Evolutionary conservation across 345 rosid genomes (phyloP).

Genomic region (Citrus unshiu): DNA sequence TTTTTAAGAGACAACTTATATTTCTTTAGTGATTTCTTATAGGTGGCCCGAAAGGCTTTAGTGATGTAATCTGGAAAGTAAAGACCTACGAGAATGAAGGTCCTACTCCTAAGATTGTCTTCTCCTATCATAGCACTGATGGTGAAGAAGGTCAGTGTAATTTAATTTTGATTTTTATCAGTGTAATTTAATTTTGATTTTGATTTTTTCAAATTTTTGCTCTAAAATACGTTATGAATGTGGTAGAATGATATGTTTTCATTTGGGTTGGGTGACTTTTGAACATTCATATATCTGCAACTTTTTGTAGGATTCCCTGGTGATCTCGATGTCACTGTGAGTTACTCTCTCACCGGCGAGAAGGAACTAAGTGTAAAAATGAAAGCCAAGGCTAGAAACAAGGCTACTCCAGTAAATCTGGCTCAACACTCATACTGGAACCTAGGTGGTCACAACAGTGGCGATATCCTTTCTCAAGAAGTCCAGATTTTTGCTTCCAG

Average conservation of each 20-base stretch:
- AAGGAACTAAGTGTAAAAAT: constrained; percentile 47
- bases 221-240: neutral
- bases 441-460: constrained; percentile 71
- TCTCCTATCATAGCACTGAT: constrained; percentile 57
- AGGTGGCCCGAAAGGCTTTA: constrained; percentile 82
- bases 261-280: neutral
- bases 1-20: neutral
- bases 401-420: constrained; percentile 77
- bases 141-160: constrained; percentile 64
- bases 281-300: neutral
- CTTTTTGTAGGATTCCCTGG: constrained; percentile 74
- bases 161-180: neutral
- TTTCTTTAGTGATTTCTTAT: neutral
- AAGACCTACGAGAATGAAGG: constrained; percentile 35
- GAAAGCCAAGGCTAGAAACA: constrained; percentile 65
- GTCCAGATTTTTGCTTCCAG: constrained; percentile 58
- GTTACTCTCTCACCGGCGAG: constrained; percentile 36
- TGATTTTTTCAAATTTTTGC: neutral
- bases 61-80: constrained; percentile 76
- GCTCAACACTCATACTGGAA: constrained; percentile 88
- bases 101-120: constrained; percentile 48
- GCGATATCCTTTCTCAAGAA: constrained; percentile 60
- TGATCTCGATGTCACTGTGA: constrained; percentile 37
- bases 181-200: neutral
- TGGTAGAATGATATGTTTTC: neutral